phyloP scores from a whole-genome alignment of 2,329 filamentous ascomycete species.

The Penicillium sp. region DNA sequence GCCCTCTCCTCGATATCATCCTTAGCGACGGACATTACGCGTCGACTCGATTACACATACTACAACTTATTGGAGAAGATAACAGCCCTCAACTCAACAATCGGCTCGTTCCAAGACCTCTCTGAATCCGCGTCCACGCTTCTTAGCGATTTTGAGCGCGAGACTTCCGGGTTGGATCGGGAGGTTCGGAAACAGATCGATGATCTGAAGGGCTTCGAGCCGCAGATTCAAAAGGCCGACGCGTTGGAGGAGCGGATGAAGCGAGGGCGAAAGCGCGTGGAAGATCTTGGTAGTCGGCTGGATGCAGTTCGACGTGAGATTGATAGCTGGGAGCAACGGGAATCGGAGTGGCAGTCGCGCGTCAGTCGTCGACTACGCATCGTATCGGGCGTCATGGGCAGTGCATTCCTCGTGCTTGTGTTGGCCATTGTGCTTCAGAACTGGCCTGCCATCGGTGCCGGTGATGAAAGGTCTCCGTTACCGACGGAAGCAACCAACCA shows the following conservation, averaged over 20 bases:
- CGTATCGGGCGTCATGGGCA: conserved; percentile 32
- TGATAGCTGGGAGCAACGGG: conserved; percentile 41
- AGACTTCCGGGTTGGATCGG: conserved; percentile 33
- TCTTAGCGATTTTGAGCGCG: conserved; percentile 37
- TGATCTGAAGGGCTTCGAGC: conserved; percentile 37
- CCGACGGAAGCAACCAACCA: conserved; percentile 12
- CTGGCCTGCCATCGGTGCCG: conserved; percentile 14
- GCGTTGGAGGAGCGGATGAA: conserved; percentile 40
- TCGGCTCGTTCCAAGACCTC: conserved; percentile 42
- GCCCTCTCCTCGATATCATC: conserved; percentile 36
- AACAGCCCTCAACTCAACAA: conserved; percentile 38
- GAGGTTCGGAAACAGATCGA: conserved; percentile 38
- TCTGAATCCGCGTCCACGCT: conserved; percentile 35
- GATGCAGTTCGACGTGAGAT: conserved; percentile 39
- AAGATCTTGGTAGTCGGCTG: conserved; percentile 37
- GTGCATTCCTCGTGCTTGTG: conserved; percentile 27
- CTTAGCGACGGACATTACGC: conserved; percentile 42
- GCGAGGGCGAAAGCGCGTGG: conserved; percentile 32
- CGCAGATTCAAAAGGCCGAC: conserved; percentile 36
- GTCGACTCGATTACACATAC: conserved; percentile 47
- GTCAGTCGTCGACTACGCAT: conserved; percentile 38
- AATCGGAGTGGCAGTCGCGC: conserved; percentile 41
- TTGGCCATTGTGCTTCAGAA: conserved; percentile 29
- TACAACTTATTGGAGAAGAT: conserved; percentile 47
- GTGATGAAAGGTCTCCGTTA: conserved; percentile 2